These are phyloP conservation scores for Fusarium sp. DNA, from an alignment of 2,329 filamentous ascomycete species.

Conservation along the genomic window DNA sequence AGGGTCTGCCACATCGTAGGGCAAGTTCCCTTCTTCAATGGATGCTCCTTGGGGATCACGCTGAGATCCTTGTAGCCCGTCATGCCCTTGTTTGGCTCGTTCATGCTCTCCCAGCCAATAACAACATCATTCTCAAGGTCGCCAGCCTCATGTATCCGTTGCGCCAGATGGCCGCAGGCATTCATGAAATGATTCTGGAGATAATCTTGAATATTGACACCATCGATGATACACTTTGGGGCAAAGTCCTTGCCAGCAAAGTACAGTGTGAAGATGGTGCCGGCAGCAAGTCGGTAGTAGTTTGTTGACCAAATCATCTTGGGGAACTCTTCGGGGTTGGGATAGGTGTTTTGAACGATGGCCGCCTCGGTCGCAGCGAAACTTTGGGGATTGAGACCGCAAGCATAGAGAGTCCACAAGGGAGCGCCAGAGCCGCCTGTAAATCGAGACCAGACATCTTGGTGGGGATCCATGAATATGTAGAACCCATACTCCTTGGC, in stretches of 20 bases:
- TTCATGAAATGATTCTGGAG: slow-evolving; percentile 84
- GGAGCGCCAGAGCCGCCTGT: slow-evolving; percentile 94
- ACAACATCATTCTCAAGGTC: slow-evolving; percentile 86
- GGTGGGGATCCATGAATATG: slow-evolving; percentile 98
- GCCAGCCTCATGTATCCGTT: slow-evolving; percentile 85
- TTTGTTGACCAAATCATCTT: slow-evolving; percentile 99
- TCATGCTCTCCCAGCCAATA: slow-evolving; percentile 95
- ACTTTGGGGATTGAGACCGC: slow-evolving; percentile 83
- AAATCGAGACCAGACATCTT: slow-evolving; percentile 97
- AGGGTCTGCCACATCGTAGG: slow-evolving; percentile 96
- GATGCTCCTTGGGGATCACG: slow-evolving; percentile 83
- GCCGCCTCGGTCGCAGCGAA: slow-evolving; percentile 90
- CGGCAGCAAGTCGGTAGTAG: slow-evolving; percentile 84
- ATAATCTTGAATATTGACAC: slow-evolving; percentile 95
- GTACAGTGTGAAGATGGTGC: slow-evolving; percentile 93
- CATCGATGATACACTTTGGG: slow-evolving; percentile 93
- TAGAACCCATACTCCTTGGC: slow-evolving; percentile 94
- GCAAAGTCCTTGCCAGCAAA: slow-evolving; percentile 91
- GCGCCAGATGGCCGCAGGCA: slow-evolving; percentile 81
- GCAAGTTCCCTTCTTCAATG: slow-evolving; percentile 88
- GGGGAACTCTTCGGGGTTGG: slow-evolving; percentile 82
- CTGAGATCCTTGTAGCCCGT: slow-evolving; percentile 84
- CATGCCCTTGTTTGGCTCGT: slow-evolving; percentile 91
- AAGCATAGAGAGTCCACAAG: slow-evolving; percentile 97
- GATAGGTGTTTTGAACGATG: slow-evolving; percentile 92